Conservation (phyloP, 2,329 filamentous ascomycete species). For the Aphanoascus verrucosus region DNA sequence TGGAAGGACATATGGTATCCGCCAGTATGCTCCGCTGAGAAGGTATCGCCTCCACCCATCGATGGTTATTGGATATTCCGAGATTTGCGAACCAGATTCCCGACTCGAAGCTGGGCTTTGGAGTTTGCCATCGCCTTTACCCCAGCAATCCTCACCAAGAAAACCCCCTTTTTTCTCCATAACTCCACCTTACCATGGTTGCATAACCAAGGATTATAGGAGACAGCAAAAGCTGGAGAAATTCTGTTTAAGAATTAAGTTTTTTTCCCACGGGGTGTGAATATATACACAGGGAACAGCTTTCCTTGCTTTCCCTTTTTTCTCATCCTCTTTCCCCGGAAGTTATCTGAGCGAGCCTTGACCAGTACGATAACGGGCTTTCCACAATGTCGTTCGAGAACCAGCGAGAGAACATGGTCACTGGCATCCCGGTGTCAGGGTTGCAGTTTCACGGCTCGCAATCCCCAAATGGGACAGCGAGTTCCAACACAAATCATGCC, state of each 20-base stretch:
- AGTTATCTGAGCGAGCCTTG: background rate
- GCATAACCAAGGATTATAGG: background rate
- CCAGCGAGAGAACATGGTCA: background rate
- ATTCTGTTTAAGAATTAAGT: background rate
- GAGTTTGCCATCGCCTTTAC: background rate
- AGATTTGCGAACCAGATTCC: conserved; percentile 1
- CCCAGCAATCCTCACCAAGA: background rate
- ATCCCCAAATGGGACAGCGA: background rate
- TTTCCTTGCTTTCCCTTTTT: background rate
- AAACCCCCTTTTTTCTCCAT: background rate
- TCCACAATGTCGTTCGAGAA: background rate
- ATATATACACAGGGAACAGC: too few relatives aligned
- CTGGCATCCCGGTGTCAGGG: background rate
- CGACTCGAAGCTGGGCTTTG: background rate
- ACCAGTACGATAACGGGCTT: background rate
- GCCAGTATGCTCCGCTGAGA: background rate
- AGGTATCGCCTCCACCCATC: conserved; percentile 1
- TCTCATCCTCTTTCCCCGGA: background rate
- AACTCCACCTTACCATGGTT: background rate
- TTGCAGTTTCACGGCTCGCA: background rate
- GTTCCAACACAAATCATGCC: background rate
- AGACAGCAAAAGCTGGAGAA: background rate
- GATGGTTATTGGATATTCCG: background rate
- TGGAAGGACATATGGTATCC: background rate
- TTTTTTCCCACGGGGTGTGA: background rate